These are phyloP conservation scores for Trichosanthes cucumerina DNA, from an alignment of 306 rosid species.

Conservation along the genomic window DNA sequence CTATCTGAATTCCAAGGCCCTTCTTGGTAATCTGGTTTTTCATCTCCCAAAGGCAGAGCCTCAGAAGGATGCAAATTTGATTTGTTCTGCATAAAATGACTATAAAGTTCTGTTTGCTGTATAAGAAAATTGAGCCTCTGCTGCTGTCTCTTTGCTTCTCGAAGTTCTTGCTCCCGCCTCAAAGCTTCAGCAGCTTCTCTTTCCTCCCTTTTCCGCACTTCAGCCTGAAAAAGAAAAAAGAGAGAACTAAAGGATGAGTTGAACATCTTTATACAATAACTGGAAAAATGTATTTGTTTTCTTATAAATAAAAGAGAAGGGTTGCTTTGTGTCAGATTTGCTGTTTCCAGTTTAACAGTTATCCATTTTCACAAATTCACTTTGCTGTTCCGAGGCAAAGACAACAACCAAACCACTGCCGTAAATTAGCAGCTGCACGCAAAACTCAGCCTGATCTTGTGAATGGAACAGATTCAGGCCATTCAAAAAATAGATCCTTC, in stretches of 20 bases:
- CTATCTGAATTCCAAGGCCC: slow-evolving; percentile 28
- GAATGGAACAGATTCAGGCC: not conserved
- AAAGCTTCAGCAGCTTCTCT: slow-evolving; percentile 95
- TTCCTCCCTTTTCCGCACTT: slow-evolving; percentile 88
- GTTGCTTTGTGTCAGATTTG: not conserved
- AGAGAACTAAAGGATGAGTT: not conserved
- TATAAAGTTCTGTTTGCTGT: slow-evolving; percentile 94
- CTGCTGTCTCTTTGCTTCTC: slow-evolving; percentile 98
- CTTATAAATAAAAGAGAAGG: not conserved
- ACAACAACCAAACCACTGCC: not conserved
- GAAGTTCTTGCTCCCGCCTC: slow-evolving; percentile 90
- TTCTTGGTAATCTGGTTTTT: slow-evolving; percentile 40
- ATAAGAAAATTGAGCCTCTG: slow-evolving; percentile 97
- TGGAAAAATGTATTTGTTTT: not conserved
- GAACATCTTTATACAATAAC: not conserved
- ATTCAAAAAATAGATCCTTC: not conserved
- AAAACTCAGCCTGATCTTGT: not conserved
- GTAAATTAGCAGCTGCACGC: not conserved
- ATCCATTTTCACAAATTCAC: not conserved
- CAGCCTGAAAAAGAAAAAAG: slow-evolving; percentile 38
- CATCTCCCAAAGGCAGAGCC: slow-evolving; percentile 40
- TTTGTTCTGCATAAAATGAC: slow-evolving; percentile 99
- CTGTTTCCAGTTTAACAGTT: not conserved
- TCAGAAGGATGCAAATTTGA: slow-evolving; percentile 61
- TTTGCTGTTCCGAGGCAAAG: not conserved